These are phyloP conservation scores for Penicillium sp. DNA, from an alignment of 2,329 filamentous ascomycete genomes.

Conservation along the genomic window DNA sequence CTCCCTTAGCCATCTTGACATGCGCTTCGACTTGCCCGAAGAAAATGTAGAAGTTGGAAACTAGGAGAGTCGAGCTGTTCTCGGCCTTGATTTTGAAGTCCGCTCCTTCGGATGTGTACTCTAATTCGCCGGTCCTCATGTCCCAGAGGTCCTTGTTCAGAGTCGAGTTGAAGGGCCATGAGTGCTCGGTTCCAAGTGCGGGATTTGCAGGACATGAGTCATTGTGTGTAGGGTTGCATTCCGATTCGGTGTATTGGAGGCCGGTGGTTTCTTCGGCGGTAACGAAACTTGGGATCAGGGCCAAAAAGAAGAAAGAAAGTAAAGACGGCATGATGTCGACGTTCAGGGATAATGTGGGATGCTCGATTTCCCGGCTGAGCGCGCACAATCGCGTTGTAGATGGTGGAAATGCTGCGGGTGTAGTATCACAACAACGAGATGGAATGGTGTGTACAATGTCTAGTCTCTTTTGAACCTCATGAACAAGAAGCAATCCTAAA, in stretches of 20 bases:
- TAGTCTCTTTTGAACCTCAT: neutral
- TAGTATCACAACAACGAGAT: neutral
- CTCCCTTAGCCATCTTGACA: conserved; percentile 71
- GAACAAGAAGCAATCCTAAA: too few relatives aligned
- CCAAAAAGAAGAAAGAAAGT: neutral
- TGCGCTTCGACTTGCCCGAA: conserved; percentile 75
- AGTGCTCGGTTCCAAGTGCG: conserved; percentile 63
- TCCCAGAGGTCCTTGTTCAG: conserved; percentile 63
- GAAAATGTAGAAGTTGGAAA: conserved; percentile 80
- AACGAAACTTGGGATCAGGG: neutral
- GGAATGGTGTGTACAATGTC: too few relatives aligned
- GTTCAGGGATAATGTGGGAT: neutral
- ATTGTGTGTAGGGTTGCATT: conserved; percentile 72
- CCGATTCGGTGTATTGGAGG: conserved; percentile 44
- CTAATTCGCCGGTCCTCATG: conserved; percentile 63
- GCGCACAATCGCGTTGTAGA: neutral
- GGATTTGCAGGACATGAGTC: conserved; percentile 65
- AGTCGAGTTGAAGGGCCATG: conserved; percentile 63
- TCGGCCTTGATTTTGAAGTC: conserved; percentile 68
- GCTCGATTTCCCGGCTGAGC: neutral
- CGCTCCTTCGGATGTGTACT: conserved; percentile 63
- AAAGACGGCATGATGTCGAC: neutral
- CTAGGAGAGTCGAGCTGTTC: conserved; percentile 74
- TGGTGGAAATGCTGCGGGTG: neutral
- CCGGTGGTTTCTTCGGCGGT: neutral